Evolutionary conservation across 2,329 filamentous ascomycete species (phyloP), one percentile per base, ranked within the genome.

Genomic region (Rugonectria rugulosa): DNA sequence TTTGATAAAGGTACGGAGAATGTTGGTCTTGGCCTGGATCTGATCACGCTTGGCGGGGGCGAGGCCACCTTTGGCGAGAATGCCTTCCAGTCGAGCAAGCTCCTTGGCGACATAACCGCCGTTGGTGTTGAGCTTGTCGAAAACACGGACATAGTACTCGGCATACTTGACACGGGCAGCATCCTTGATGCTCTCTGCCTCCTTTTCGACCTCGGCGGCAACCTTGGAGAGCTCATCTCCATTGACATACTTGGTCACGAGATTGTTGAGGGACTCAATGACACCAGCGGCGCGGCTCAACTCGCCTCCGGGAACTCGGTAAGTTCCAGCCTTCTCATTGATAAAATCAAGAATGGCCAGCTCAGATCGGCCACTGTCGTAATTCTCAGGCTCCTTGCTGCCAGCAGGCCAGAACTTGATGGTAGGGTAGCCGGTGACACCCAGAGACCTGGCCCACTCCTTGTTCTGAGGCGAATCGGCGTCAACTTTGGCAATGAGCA

Each of bases 321-420:
- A 87, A 2, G 93, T 96, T 65, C 92, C 93, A 12, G 92, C 84
- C 79, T 97, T 90, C 67, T 87, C 82, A 81, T 99, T 99, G 76
- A 99, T 73, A 79, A 89, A 99, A 5, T 83, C 75, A 64, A 98
- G 75, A 36, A 99, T 80, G 62, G 87, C 89, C 41, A 84, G 80
- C 80, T 97, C 92, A 44, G 81, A 80, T 64, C 95, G 93, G 59
- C 84, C 90, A 58, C 90, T 88, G 49, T 81, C 78, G 83, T 97
- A 99, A 40, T 80, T 72, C 67, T 88, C 82, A 40, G 87, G 75
- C 70, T 89, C 86, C 61, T 84, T 90, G 71, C 87, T 90, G 66
- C 92, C 93, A 74, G 89, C 90, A 65, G 92, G 85, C 85, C 97
- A 99, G 85, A 89, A 99, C 81, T 97, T 97, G 81, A 99, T 97